Evolutionary conservation across 257 asterid species (phyloP).

Genomic region (Echites panduratus): DNA sequence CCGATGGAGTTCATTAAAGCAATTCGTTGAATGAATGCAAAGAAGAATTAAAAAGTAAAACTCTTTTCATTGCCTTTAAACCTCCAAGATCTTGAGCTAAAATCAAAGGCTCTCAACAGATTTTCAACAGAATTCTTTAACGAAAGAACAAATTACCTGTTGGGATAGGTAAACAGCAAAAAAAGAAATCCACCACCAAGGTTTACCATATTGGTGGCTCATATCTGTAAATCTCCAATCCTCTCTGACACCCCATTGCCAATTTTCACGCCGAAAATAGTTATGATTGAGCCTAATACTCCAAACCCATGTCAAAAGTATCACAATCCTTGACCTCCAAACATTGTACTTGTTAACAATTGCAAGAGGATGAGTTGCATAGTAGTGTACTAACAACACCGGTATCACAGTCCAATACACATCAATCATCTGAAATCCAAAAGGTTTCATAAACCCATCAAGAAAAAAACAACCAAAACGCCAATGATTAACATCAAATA

Average conservation of each 20-base stretch:
- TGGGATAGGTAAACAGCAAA: conserved; percentile 72
- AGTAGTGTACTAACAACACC: conserved; percentile 62
- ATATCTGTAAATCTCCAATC: conserved; percentile 89
- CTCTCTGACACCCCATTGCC: conserved; percentile 94
- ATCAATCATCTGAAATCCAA: conserved; percentile 75
- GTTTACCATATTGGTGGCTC: conserved; percentile 49
- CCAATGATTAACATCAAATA: neutral
- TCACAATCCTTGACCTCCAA: conserved; percentile 64
- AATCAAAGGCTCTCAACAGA: neutral
- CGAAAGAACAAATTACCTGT: conserved; percentile 43
- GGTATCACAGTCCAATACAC: conserved; percentile 91
- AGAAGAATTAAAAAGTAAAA: neutral
- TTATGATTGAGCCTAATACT: conserved; percentile 72
- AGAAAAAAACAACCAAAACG: neutral
- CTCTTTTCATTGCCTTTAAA: neutral
- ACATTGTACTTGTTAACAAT: conserved; percentile 22
- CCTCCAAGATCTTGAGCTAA: neutral
- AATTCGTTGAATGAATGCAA: neutral
- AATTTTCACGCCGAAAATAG: conserved; percentile 89
- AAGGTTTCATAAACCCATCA: conserved; percentile 7
- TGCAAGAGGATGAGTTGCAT: conserved; percentile 50
- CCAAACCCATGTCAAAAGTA: conserved; percentile 73
- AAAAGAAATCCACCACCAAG: conserved; percentile 97
- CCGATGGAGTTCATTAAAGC: neutral
- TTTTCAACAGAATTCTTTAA: neutral